Base-by-base conservation (phyloP, 306 rosid genomes). In the Lathyrus sativus region DNA sequence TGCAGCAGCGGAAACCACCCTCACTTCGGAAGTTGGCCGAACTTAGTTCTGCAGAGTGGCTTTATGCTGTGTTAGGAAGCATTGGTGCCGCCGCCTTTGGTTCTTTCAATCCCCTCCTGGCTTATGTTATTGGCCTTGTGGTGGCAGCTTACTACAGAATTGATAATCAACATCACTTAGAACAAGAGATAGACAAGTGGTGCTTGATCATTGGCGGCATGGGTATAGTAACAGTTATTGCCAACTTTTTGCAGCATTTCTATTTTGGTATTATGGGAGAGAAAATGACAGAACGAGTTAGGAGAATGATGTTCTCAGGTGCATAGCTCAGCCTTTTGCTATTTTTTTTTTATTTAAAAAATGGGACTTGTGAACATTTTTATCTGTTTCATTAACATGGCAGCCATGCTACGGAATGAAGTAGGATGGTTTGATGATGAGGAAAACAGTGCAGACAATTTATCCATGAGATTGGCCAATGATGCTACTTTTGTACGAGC, bases 291-390 rank as follows among this genome's bases (percentile, higher is more conserved):
- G 98, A 92, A 71, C 87, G 98, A 70, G 96, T 92, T 86, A 85
- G 98, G 71, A 89, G 98, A 92, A 92, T 92, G 98, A 92, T 92
- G 98, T 92, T 92, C 79, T 92, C 98, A 88, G 98, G 98, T 89
- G 68, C 73, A 24, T 44, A 70, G 38, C 19, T n/a, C 28, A 69
- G 82, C 65, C 60, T 51, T 65, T 74, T 50, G 38, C 19, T 44
- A 26, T 61, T 55, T 63, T 74, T 70, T 53, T 54, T 75, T 70
- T 49, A n/a, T 62, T 66, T 22, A 55, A 51, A 15, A 70, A 22
- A 29, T 50, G n/a, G 38, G 33, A 66, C 26, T 73, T 67, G 7
- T 48, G 78, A 69, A 53, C 17, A 26, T 63, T 48, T 77, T 87
- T 60, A 78, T 22, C 18, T 72, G 62, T 79, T 84, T 55, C 71